These are phyloP conservation scores for Podaxis sp. DNA, from an alignment of 768 basidiomycete genomes.

Conservation along the genomic window DNA sequence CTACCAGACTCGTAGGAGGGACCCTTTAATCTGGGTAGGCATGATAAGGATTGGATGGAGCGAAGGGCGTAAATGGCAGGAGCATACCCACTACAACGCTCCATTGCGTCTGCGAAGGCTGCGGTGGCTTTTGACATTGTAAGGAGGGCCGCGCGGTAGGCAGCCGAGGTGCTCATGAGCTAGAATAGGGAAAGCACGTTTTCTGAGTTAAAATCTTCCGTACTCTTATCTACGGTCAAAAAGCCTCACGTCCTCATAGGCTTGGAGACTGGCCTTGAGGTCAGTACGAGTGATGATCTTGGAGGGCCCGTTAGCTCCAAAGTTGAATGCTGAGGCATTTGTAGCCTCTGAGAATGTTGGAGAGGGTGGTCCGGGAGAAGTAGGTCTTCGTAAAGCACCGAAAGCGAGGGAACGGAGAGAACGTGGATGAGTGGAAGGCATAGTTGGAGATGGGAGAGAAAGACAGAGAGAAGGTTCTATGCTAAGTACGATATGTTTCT, in stretches of 20 bases:
- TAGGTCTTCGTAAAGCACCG: constrained; percentile 38
- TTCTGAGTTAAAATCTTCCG: not conserved
- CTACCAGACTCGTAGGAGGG: constrained; percentile 79
- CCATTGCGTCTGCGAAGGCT: constrained; percentile 83
- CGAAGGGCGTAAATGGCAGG: not conserved
- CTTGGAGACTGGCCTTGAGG: constrained; percentile 73
- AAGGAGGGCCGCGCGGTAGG: constrained; percentile 78
- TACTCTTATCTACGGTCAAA: not conserved
- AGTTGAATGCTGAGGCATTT: constrained; percentile 73
- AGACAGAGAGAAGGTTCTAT: not conserved
- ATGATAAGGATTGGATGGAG: constrained; percentile 4
- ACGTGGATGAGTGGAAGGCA: constrained; percentile 47
- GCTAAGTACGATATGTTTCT: not conserved
- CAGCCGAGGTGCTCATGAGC: constrained; percentile 74
- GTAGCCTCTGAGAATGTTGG: constrained; percentile 85
- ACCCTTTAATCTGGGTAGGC: constrained; percentile 60
- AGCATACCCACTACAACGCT: constrained; percentile 76
- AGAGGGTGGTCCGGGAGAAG: constrained; percentile 65
- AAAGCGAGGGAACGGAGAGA: constrained; percentile 57
- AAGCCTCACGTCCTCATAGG: constrained; percentile 69
- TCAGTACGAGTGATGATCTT: constrained; percentile 83
- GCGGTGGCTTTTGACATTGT: constrained; percentile 83
- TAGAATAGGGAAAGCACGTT: constrained; percentile 26
- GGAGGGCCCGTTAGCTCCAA: constrained; percentile 69
- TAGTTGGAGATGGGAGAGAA: constrained; percentile 22